Evolutionary conservation across 306 rosid species (phyloP), one percentile per base, ranked within the genome.

Genomic region (Biancaea sappan): DNA sequence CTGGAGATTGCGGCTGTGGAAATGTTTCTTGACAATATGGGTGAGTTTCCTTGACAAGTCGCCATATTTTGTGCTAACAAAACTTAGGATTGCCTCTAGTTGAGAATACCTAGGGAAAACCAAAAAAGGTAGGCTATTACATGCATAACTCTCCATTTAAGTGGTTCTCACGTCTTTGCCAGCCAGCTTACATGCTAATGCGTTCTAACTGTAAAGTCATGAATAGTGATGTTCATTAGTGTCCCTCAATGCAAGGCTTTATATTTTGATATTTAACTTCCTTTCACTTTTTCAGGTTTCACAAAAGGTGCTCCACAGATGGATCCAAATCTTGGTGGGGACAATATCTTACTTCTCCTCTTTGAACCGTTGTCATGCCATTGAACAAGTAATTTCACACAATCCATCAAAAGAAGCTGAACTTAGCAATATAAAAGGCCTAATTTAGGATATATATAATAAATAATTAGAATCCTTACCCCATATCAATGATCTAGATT

Each of bases 311-410:
- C 71, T 60, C 73, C 32, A 34, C 29, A 59, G 6, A 50, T 28
- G 54, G 66, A 53, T n/a, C n/a, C n/a, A n/a, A n/a, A n/a, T 72
- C 63, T 69, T 8, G 26, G 18, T 64, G 66, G 75, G 48, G 71
- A 75, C 26, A 48, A 54, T 40, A 26, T 72, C 21, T 66, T 38
- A 35, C 46, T 3, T 43, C 34, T 16, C 37, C 11, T 67, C 29
- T 41, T 66, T 22, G 59, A 68, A 40, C 56, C 19, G 43, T 50
- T 74, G 56, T 66, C 62, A 41, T 14, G 35, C 53, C 62, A 62
- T 2, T 50, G 21, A 50, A 70, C 38, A 58, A 18, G 35, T 66
- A 16, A 59, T 44, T 13, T 34, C 35, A n/a, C n/a, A n/a, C n/a
- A n/a, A n/a, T n/a, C n/a, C n/a, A n/a, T n/a, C n/a, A n/a, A n/a